Evolutionary conservation across 225 moss, liverwort and hornwort species (phyloP).

Genomic region (Marchantia polymorpha): DNA sequence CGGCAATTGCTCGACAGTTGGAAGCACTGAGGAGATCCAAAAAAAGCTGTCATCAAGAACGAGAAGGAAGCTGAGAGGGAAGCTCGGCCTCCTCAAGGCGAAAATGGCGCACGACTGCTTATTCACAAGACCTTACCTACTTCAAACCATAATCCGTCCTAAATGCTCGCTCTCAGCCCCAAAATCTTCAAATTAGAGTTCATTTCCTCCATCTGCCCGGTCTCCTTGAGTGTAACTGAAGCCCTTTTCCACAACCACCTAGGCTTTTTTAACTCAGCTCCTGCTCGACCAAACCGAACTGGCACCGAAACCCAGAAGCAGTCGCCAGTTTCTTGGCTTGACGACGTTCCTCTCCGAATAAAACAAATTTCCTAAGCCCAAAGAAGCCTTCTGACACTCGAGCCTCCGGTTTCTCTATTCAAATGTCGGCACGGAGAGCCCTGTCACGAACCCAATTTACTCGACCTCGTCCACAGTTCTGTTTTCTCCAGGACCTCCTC

Average conservation of each 20-base stretch:
- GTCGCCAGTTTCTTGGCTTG: neutral
- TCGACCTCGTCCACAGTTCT: neutral
- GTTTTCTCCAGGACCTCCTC: neutral
- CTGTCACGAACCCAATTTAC: neutral
- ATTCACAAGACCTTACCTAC: slow-evolving; percentile 1
- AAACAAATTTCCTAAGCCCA: neutral
- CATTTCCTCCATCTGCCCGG: neutral
- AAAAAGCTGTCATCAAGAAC: neutral
- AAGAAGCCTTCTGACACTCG: neutral
- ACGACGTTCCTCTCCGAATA: neutral
- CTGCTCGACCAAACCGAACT: neutral
- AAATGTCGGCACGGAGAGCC: neutral
- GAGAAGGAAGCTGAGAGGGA: neutral
- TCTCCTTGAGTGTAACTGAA: neutral
- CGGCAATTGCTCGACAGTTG: slow-evolving; percentile 1
- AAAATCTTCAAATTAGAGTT: neutral
- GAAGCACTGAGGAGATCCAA: neutral
- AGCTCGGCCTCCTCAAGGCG: neutral
- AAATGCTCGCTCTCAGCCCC: neutral
- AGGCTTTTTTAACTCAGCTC: neutral
- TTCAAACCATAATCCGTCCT: slow-evolving; percentile 11
- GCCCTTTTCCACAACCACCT: neutral
- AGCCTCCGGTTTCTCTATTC: neutral
- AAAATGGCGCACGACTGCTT: neutral
- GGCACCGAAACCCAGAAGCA: neutral